Evolutionary conservation across 23 red algal species (phyloP), one percentile per base, ranked within the genome.

Genomic region (Cyanidioschyzon merolae): DNA sequence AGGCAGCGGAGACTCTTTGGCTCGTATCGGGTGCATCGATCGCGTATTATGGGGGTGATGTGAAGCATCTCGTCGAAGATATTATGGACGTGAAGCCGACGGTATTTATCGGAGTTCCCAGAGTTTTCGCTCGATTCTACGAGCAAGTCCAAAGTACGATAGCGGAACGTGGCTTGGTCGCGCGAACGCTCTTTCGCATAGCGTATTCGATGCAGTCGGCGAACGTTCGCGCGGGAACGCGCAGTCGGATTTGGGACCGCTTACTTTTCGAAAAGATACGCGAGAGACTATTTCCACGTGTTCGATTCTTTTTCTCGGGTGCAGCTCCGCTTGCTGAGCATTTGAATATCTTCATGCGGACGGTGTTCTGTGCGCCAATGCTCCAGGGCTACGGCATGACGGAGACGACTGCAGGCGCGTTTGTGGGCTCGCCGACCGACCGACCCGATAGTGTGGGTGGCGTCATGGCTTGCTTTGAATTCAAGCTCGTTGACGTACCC

Each of bases 361-460:
- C 89, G 29, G 92, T 96, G 35, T 90, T 82, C 59, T 63, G 74
- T 88, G 84, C 51, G 78, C 67, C 92, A 2, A 76, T 88, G 39
- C 41, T 86, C 76, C 92, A 96, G 80, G 92, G 92, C 24, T 96
- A 90, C 74, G 92, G 92, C 35, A 68, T 96, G 30, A 96, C 92
- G 1, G 92, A 96, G 74, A 96, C 92, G 0, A 87, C 88, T 21
- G 92, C 86, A 3, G 92, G 92, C 25, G 79, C 86, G 58, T 76
- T 79, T 40, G 86, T 87, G 75, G 84, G 84, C 18, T 58, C 75
- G 18, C 92, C 92, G 35, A 34, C 37, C 2, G 41, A 58, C 0
- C 31, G 82, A 76, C 68, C 58, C 57, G 39, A 79, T 79, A 2
- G 92, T 21, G 74, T 75, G 15, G 92, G 92, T 2, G 87, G 92